Base-by-base conservation (phyloP, 2,329 filamentous ascomycete species). In the Pezicula carpinea region DNA sequence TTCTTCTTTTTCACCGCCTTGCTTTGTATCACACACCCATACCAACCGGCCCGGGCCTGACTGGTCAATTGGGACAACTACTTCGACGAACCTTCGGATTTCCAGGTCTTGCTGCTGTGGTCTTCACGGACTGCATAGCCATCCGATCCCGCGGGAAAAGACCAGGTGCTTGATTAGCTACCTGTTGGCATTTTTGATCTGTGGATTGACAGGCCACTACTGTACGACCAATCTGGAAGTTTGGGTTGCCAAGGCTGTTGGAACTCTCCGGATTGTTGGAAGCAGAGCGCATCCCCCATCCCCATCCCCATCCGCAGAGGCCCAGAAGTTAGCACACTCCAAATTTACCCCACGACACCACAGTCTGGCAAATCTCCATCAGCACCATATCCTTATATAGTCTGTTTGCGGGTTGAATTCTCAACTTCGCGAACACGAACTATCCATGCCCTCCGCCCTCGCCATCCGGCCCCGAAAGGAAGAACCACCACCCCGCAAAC, bases 361-460 rank as follows among this genome's bases (percentile, higher is more conserved):
- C 34, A 38, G 34, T 8, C 18, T 4, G 19, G 15, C 32, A 35
- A 38, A 13, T 6, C 34, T 11, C 4, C 8, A 14, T 38, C 34
- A 4, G 18, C 15, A 38, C 19, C 13, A 38, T 8, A 14, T 13
- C 19, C 13, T 38, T 17, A n/a, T 17, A 15, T 21, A 4, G 10
- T 21, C 14, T 18, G 17, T 38, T 38, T 18, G 34, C 34, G 34
- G 18, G 34, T 21, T 38, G 34, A 21, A 14, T 19, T 17, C 22
- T 26, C 23, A 26, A 26, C 23, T 26, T 15, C 10, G 21, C 39
- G 17, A 19, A 41, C 26, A 26, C 22, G 17, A 41, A 21, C 26
- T 34, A 50, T 46, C 55, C 50, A 62, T 62, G 60, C 59, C 59
- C 48, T 60, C 59, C 48, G 59, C 57, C 26, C 52, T 61, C 41